Evolutionary conservation across 805 yeast genomes (phyloP), one percentile per base, ranked within the genome.

Genomic region (Brettanomyces custersianus): DNA sequence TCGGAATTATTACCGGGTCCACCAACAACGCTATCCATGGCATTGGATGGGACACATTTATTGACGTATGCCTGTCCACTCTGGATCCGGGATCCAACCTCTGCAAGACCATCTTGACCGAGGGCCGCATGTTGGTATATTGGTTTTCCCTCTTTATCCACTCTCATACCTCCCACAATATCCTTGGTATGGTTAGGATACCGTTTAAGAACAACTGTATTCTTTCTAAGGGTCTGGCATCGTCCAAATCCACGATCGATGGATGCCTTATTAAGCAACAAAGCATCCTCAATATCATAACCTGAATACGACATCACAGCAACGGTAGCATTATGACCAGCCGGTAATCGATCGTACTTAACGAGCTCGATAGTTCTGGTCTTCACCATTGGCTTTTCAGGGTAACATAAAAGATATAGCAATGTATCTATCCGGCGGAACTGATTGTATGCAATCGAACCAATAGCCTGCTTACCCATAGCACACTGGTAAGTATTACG

Each of bases 281-380:
- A 70, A 5, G 98, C 98, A 77, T 92, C 98, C 64, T 92, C 97
- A 57, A 92, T 92, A 83, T 92, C 98, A 57, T 92, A 92, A 44
- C 98, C 98, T 0, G 97, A 90, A 54, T 92, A 92, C 6, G 96
- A 86, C 98, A 92, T 92, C 26, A 92, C 98, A 2, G 98, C 98
- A 39, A 92, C 98, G 1, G 95, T 84, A 8, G 98, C 98, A 58
- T 92, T 92, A 62, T 92, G 98, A 6, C 98, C 98, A 4, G 98
- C 98, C 4, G 98, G 98, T 29, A 92, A 67, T 56, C 92, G 88
- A 60, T 92, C 98, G 57, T 92, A 92, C 42, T 90, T 83, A 44
- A 92, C 90, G 42, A 92, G 68, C 62, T 92, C 98, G 47, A 92
- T 92, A 0, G 98, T 92, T 57, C 87, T 85, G 4, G 97, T 87